Percentiles rank a stretch among this genome's conserved stretches.
These are phyloP conservation scores for Colletotrichum chrysophilum DNA, from an alignment of 2,329 filamentous ascomycete species.

Conservation along the genomic window DNA sequence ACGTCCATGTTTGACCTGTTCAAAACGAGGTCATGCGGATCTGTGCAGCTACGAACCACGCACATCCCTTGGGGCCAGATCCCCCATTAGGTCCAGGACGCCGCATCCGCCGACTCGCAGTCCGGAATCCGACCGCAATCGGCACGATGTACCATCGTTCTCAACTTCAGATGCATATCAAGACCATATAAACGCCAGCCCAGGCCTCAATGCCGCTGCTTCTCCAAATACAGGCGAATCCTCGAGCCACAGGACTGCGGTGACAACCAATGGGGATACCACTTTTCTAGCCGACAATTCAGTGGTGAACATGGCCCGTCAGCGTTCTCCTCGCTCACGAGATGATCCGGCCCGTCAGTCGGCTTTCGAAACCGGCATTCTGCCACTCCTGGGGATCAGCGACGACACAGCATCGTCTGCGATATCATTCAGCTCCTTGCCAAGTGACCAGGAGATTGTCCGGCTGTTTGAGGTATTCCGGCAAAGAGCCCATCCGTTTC, in stretches of 20 bases:
- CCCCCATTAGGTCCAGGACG: neutral
- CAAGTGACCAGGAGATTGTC: neutral
- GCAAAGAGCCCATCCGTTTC: neutral
- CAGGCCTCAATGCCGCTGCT: neutral
- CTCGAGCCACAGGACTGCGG: neutral
- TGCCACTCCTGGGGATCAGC: neutral
- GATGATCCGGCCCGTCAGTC: neutral
- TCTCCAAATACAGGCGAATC: neutral
- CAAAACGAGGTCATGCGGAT: neutral
- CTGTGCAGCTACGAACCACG: neutral
- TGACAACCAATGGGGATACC: neutral
- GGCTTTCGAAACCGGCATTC: neutral
- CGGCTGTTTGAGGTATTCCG: neutral
- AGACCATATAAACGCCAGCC: neutral
- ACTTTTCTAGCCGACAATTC: neutral
- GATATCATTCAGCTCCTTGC: neutral
- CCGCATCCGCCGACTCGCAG: neutral
- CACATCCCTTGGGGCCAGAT: neutral
- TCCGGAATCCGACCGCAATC: neutral
- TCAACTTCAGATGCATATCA: neutral
- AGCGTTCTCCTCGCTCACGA: neutral
- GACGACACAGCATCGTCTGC: neutral
- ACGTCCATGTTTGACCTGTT: neutral
- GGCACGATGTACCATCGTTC: neutral
- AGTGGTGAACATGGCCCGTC: neutral